Percentiles rank a stretch among this genome's conserved stretches.
phyloP scores from a whole-genome alignment of 169 alveolate genomes.

The Babesia bigemina region DNA sequence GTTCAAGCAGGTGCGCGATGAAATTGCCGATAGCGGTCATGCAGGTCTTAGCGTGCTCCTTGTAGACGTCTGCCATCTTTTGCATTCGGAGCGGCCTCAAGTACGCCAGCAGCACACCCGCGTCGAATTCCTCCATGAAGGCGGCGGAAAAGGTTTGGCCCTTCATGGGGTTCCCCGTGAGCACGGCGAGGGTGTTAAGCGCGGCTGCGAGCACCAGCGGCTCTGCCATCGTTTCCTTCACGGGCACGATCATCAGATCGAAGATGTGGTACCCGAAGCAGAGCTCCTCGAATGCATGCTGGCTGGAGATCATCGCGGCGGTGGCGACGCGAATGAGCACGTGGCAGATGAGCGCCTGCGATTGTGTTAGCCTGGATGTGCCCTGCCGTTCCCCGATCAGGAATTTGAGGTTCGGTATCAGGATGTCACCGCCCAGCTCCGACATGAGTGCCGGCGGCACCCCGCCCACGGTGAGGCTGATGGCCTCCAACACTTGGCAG shows the following conservation, averaged over 20 bases:
- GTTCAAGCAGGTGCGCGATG: conserved; percentile 5
- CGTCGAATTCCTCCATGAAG: conserved; percentile 47
- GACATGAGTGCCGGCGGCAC: conserved; percentile 11
- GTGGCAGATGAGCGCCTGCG: conserved; percentile 31
- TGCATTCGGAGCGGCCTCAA: conserved; percentile 22
- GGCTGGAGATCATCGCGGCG: background rate
- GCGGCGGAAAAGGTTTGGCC: conserved; percentile 20
- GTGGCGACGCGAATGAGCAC: conserved; percentile 10
- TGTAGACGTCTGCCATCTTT: conserved; percentile 1
- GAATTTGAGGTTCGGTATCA: conserved; percentile 48
- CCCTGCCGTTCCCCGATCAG: conserved; percentile 60
- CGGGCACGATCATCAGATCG: conserved; percentile 56
- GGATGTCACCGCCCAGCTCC: conserved; percentile 18
- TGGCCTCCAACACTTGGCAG: conserved; percentile 23
- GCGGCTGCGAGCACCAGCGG: conserved; percentile 49
- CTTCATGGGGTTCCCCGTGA: conserved; percentile 18
- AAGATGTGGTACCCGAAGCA: conserved; percentile 61
- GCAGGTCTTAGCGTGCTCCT: conserved; percentile 10
- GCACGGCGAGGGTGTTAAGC: conserved; percentile 12
- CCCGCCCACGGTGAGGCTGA: conserved; percentile 29
- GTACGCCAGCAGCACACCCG: conserved; percentile 25
- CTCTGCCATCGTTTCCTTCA: conserved; percentile 55
- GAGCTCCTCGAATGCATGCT: conserved; percentile 41
- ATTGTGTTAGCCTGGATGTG: conserved; percentile 34
- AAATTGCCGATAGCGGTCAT: background rate